Base-by-base conservation (phyloP, 1,139 yeast species). In the Debaryomyces coudertii region DNA sequence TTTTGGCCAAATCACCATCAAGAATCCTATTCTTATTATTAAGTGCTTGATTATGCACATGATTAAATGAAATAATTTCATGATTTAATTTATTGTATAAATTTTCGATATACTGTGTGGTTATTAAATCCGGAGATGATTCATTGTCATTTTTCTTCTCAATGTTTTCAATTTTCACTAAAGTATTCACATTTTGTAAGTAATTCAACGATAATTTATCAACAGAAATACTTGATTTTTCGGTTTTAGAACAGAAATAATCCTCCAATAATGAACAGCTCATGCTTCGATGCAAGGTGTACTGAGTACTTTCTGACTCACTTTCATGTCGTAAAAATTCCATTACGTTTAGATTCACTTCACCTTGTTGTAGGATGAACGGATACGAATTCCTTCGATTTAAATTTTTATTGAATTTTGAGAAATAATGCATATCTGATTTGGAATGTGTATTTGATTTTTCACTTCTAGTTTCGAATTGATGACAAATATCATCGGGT, bases 351-450 rank as follows among this genome's bases (percentile, higher is more conserved):
- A 69, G 53, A 44, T 68, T 71, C 4, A 61, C 51, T 22, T 75
- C 79, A 1, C 51, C 41, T 7, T 55, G 46, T 4, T 51, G 44
- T 5, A 43, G 36, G 7, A 65, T 42, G 36, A 61, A 65, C 2
- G 85, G 84, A 43, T 52, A 71, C 1, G 85, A 78, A 44, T 67
- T 65, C 43, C 85, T 63, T 49, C 83, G 60, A 43, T 71, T 69
- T 47, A 76, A 57, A 11, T 60, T 61, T 15, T 46, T 46, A 30
- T 57, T 60, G 40, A 68, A 59, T n/a, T 46, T 37, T 11, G 49
- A 22, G n/a, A 40, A 9, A 40, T 36, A 27, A 29, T 43, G 43
- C 2, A 23, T 16, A 14, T 39, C 50, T 33, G 34, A 11, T n/a
- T 12, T 28, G 3, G 41, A 28, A 7, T 28, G 41, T 9, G 25